Conservation (phyloP, 768 basidiomycete genomes). For the Agrocybe pediades region DNA sequence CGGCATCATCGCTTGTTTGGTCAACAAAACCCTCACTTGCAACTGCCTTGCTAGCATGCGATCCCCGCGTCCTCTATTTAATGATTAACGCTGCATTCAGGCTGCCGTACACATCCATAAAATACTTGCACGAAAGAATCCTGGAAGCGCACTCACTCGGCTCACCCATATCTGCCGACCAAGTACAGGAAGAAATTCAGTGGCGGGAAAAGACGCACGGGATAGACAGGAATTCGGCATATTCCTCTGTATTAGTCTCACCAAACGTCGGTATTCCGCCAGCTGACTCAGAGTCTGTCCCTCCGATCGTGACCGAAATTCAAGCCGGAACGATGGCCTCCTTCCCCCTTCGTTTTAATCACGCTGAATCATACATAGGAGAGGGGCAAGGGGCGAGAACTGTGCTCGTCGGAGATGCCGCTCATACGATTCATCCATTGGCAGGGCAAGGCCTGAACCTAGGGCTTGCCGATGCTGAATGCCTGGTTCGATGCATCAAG, state of each 20-base stretch:
- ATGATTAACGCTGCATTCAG: constrained; percentile 95
- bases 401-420: constrained; percentile 93
- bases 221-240: constrained; percentile 64
- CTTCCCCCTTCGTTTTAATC: constrained; percentile 87
- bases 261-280: constrained; percentile 56
- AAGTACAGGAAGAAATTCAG: constrained; percentile 61
- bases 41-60: constrained; percentile 64
- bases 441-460: constrained; percentile 96
- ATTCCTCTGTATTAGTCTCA: constrained; percentile 47
- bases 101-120: constrained; percentile 72
- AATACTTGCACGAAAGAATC: constrained; percentile 64
- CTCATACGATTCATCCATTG: constrained; percentile 92
- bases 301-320: constrained; percentile 73
- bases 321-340: constrained; percentile 79
- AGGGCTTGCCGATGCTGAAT: constrained; percentile 85
- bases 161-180: constrained; percentile 43
- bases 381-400: constrained; percentile 68
- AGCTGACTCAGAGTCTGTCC: constrained; percentile 60
- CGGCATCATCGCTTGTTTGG: constrained; percentile 90
- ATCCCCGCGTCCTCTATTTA: constrained; percentile 58
- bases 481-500: constrained; percentile 67
- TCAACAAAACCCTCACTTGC: constrained; percentile 82
- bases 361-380: constrained; percentile 86
- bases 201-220: constrained; percentile 77
- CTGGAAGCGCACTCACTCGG: constrained; percentile 52